A percentile compares a stretch with the other conserved stretches of the same genome.
Evolutionary conservation across 306 rosid species (phyloP).

Genomic region (Quercus wislizeni): DNA sequence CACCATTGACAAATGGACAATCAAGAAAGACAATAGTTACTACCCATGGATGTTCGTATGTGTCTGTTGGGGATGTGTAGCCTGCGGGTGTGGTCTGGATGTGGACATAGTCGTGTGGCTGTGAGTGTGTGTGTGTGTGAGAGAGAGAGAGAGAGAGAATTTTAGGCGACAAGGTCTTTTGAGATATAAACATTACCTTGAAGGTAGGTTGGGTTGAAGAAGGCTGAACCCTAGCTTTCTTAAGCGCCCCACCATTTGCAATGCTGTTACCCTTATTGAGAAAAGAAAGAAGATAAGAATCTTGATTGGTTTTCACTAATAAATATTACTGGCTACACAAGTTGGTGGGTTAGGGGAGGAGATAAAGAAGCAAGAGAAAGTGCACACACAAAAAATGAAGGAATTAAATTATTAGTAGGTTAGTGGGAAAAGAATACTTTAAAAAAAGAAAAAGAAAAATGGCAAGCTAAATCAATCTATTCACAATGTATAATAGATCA

Average conservation of each 20-base stretch:
- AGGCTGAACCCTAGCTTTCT: slow-evolving; percentile 95
- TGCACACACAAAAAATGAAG: background rate
- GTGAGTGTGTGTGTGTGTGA: slow-evolving; percentile 27
- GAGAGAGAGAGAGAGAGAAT: background rate
- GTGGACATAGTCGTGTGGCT: background rate
- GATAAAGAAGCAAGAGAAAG: background rate
- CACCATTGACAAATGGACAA: slow-evolving; percentile 59
- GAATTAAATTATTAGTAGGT: background rate
- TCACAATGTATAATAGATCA: background rate
- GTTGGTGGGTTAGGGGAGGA: background rate
- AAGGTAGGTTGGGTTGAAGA: slow-evolving; percentile 73
- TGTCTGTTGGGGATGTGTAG: slow-evolving; percentile 12
- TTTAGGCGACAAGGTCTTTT: slow-evolving; percentile 4
- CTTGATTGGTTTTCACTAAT: background rate
- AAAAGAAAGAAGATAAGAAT: slow-evolving; percentile 7
- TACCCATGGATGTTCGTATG: slow-evolving; percentile 34
- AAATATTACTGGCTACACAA: background rate
- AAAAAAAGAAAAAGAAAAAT: too few relatives aligned
- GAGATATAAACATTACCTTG: slow-evolving; percentile 58
- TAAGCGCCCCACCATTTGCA: slow-evolving; percentile 73
- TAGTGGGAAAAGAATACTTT: background rate
- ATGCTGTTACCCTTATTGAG: slow-evolving; percentile 67
- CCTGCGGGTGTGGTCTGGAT: slow-evolving; percentile 5
- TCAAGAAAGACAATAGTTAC: slow-evolving; percentile 70
- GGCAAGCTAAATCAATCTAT: background rate